Evolutionary conservation across 2,329 filamentous ascomycete species (phyloP), one percentile per base, ranked within the genome.

Genomic region (Xylariaceae sp.): DNA sequence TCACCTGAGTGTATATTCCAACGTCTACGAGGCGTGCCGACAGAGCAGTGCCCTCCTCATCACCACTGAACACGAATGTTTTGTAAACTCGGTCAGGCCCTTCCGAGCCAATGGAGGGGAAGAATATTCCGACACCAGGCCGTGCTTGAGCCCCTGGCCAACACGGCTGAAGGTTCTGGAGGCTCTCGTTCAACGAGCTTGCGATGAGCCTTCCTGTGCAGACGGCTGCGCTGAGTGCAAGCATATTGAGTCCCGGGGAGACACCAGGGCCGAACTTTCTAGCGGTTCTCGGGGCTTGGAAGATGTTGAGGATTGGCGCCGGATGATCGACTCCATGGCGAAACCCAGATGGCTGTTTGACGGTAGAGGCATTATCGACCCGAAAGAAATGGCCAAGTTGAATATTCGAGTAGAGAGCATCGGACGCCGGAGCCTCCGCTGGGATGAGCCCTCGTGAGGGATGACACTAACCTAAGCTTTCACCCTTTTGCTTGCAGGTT

Each of bases 331-430:
- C 36, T 55, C 59, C 46, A 75, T 76, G 71, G 63, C 62, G 34
- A 68, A 70, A 59, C 73, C 73, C 9, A 69, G 67, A 40, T 75
- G 71, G 70, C 61, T 76, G 17, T 77, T 77, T 57, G 73, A 77
- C 43, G 73, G 73, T n/a, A 69, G 70, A 38, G 71, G 71, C 27
- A 66, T 75, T 19, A 66, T 76, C 32, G 69, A 76, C 47, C 64
- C 63, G 13, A 57, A 59, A 15, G 62, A 66, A 47, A 67, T 75
- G 64, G 60, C 61, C 27, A 67, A 66, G 59, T 58, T 76, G n/a
- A 71, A 69, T 11, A 63, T 76, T 34, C 61, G 65, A 13, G 69
- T 76, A 8, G 70, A 74, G 61, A 73, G 67, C 44, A 67, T 76
- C 23, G 73, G 73, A 17, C 50, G 47, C 26, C 38, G 19, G 7